A percentile compares a stretch with the other conserved stretches of the same genome.
These are phyloP conservation scores for Apiosordaria backusii DNA, from an alignment of 495 filamentous ascomycete genomes.

Conservation along the genomic window DNA sequence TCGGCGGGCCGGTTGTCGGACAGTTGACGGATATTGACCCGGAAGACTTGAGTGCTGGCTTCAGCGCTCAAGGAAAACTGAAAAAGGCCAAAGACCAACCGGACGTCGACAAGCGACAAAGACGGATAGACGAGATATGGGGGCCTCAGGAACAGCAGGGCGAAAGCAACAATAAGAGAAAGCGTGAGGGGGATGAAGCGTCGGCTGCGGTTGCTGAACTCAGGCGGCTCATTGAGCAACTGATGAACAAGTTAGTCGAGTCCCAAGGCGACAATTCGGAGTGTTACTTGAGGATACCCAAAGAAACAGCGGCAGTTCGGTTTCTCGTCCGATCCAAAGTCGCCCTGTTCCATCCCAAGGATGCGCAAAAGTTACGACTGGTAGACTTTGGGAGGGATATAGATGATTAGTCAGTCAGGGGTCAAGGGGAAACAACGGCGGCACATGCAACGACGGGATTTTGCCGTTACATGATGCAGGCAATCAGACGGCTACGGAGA, in stretches of 20 bases:
- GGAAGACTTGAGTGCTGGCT: slow-evolving; percentile 60
- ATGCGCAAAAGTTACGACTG: slow-evolving; percentile 69
- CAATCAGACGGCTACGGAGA: slow-evolving; percentile 14
- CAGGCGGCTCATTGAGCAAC: slow-evolving; percentile 58
- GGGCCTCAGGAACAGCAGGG: slow-evolving; percentile 39
- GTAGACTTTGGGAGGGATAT: slow-evolving; percentile 81
- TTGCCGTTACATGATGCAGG: slow-evolving; percentile 8
- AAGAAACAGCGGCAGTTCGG: slow-evolving; percentile 75
- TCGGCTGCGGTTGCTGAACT: slow-evolving; percentile 64
- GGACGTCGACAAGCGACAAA: slow-evolving; percentile 53
- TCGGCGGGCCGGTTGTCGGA: slow-evolving; percentile 81
- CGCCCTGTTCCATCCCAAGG: slow-evolving; percentile 80
- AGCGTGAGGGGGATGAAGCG: slow-evolving; percentile 51
- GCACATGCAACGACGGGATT: slow-evolving; percentile 2
- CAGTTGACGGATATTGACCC: slow-evolving; percentile 61
- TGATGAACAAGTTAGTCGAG: slow-evolving; percentile 61
- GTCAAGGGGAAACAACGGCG: neutral
- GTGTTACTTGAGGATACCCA: slow-evolving; percentile 64
- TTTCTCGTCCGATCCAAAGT: slow-evolving; percentile 83
- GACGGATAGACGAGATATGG: slow-evolving; percentile 73
- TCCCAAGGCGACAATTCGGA: slow-evolving; percentile 51
- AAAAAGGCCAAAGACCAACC: slow-evolving; percentile 55
- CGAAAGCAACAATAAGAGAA: slow-evolving; percentile 25
- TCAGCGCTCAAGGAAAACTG: slow-evolving; percentile 65
- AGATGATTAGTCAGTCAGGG: slow-evolving; percentile 49